Base-by-base conservation (phyloP, 1,284 basidiomycete species). In the Fistulina hepatica region DNA sequence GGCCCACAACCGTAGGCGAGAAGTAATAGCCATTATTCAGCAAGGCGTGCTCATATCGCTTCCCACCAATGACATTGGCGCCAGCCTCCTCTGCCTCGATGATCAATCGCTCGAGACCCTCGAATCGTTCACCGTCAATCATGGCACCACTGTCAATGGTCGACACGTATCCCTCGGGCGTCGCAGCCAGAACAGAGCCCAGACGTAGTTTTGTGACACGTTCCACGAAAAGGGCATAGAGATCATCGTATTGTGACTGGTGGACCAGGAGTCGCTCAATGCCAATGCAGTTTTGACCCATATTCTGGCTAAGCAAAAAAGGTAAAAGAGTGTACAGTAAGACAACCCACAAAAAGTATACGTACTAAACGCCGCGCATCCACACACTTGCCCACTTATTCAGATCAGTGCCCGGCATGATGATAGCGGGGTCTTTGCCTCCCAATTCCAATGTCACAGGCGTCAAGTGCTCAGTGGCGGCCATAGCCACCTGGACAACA, bases 201-300 rank as follows among this genome's bases (percentile, higher is more conserved):
- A 76, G 61, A 16, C 84, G 76, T 26, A 94, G 63, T 44, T 75
- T 75, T 24, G 62, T 56, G 21, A 80, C 71, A 11, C 81, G 74
- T 11, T 78, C 71, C 9, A 63, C 51, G 51, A 95, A 65, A 24
- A 76, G 69, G 5, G 65, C 61, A 47, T 82, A 69, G 36, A 98
- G 73, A 5, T 76, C 69, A 21, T 83, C 72, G 48, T 91, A 81
- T 48, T 89, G 79, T 0, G 69, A 67, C 0, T 64, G 55, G 49
- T 90, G 88, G 22, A 97, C 89, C 32, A 97, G 73, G 47, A 97
- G 76, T 1, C 92, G 76, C 58, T 98, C 94, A 42, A 94, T 86
- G 20, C 93, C 92, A 48, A 95, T 94, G 56, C 94, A 98, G 56
- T 97, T 97, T 61, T 97, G 94, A 12, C 94, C 94, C 28, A 74